Conservation (phyloP, 345 rosid genomes). For the Murraya paniculata region DNA sequence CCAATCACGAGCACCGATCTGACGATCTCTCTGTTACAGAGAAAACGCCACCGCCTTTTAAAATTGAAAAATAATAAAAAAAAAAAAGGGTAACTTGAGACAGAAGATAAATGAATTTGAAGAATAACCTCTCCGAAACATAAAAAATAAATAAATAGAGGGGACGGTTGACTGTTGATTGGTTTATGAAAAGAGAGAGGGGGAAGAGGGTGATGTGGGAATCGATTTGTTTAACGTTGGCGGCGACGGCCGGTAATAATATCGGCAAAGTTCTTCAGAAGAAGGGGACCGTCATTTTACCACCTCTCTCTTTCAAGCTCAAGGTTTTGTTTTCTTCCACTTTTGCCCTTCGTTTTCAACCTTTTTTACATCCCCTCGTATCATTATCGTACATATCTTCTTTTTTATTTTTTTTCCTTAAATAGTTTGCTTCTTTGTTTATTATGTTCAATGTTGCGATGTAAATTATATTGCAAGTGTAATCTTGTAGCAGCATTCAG, state of each 20-base stretch:
- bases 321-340: conserved; percentile 40
- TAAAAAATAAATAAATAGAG: too few species aligned
- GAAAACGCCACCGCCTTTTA: background rate
- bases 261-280: conserved; percentile 96
- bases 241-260: conserved; percentile 96
- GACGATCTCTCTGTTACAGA: background rate
- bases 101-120: background rate
- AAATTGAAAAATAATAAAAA: background rate
- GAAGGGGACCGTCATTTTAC: conserved; percentile 92
- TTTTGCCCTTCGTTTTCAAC: background rate
- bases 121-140: too few species aligned
- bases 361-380: background rate
- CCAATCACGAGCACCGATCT: background rate
- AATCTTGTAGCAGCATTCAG: background rate
- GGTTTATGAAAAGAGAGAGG: background rate
- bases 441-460: background rate
- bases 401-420: background rate
- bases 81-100: background rate
- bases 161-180: background rate
- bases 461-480: background rate
- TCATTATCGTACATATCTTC: background rate
- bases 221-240: conserved; percentile 75
- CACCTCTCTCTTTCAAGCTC: conserved; percentile 96
- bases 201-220: conserved; percentile 64
- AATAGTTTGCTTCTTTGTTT: background rate